A percentile compares a stretch with the other conserved stretches of the same genome.
Conservation (phyloP, 306 rosid genomes). For the Neltuma alba region DNA sequence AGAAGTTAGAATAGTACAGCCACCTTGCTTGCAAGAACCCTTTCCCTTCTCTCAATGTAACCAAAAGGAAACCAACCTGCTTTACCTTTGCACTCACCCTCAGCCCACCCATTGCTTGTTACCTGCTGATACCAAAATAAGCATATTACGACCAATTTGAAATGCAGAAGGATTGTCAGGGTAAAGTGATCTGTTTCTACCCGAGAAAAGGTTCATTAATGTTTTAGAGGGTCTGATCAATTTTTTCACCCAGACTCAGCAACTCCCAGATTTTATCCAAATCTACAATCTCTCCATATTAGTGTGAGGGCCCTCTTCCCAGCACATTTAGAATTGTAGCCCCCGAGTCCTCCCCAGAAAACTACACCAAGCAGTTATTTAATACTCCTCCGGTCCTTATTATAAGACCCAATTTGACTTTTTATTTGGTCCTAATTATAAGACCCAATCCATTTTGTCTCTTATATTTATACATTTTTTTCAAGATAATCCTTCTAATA, state of each 20-base stretch:
- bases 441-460: too few relatives aligned
- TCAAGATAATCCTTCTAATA: too few relatives aligned
- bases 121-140: slow-evolving; percentile 49
- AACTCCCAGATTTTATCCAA: background rate
- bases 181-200: background rate
- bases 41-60: slow-evolving; percentile 69
- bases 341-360: slow-evolving; percentile 7
- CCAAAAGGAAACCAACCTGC: slow-evolving; percentile 88
- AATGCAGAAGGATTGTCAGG: background rate
- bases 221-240: background rate
- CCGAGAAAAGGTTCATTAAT: background rate
- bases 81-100: slow-evolving; percentile 87
- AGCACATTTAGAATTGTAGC: slow-evolving; percentile 9
- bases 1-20: slow-evolving; percentile 63
- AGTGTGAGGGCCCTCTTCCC: background rate
- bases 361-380: background rate
- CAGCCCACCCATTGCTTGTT: slow-evolving; percentile 76
- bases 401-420: too few relatives aligned
- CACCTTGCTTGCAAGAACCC: slow-evolving; percentile 91
- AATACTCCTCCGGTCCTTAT: too few relatives aligned
- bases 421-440: too few relatives aligned
- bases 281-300: background rate
- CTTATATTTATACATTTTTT: too few relatives aligned
- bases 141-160: slow-evolving; percentile 18
- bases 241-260: background rate